Evolutionary conservation across 768 basidiomycete species (phyloP), one percentile per base, ranked within the genome.

Genomic region (Boletus edulis): DNA sequence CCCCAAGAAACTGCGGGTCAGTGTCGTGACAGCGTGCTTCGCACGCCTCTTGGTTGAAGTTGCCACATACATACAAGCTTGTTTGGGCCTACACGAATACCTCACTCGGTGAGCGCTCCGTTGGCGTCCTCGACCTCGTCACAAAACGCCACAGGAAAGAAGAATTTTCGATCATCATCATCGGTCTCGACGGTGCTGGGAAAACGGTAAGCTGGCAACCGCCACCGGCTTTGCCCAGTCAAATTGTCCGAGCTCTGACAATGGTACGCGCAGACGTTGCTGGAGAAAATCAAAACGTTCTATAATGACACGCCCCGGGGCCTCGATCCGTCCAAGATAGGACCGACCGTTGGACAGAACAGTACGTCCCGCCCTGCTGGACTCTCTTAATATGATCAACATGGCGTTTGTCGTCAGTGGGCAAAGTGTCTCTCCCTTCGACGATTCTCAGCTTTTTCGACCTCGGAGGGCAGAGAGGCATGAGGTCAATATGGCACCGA

Each of bases 391-490:
- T 17, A 5, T 3, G 35, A 27, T 42, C 38, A 35, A 17, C 38
- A 39, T 27, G 7, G 5, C 27, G 14, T 11, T 18, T 2, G 24
- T 35, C 20, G 9, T 15, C 63, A 97, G 96, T 90, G 71, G 97
- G 96, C 38, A 92, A 91, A 68, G 94, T 98, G 55, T 86, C 85
- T 0, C 80, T 99, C 5, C 93, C 97, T 0, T 96, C 94, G 0
- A 94, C 94, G 0, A 89, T 96, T 29, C 82, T 98, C 27, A 91
- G 93, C 66, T 98, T 98, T 78, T 97, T 94, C 85, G 97, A 99
- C 67, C 79, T 99, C 11, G 96, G 97, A 12, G 96, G 96, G 0
- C 96, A 98, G 67, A 78, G 88, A 2, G 94, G 95, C 22, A 96
- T 99, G 39, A 81, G 96, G 29, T 87, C 85, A 35, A 96, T 99